A percentile compares a stretch with the other conserved stretches of the same genome.
Evolutionary conservation across 345 rosid species (phyloP).

Genomic region (Viola odorata): DNA sequence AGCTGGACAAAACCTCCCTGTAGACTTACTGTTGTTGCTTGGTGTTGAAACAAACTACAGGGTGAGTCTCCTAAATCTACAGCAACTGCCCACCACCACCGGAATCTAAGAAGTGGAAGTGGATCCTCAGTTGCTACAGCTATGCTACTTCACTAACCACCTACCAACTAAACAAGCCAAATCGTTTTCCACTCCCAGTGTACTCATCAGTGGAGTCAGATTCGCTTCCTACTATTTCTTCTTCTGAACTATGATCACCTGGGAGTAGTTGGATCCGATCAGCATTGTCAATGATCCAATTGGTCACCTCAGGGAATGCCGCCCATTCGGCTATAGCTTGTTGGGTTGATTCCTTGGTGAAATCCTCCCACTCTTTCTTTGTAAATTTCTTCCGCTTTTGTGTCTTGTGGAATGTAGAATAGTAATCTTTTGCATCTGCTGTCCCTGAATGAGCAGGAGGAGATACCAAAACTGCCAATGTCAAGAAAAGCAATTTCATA

Average conservation of each 20-base stretch:
- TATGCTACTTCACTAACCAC: neutral
- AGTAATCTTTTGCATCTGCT: constrained; percentile 34
- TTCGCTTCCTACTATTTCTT: constrained; percentile 52
- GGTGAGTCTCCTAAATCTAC: constrained; percentile 3
- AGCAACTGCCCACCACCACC: neutral
- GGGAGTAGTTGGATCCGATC: constrained; percentile 60
- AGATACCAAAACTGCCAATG: constrained; percentile 32
- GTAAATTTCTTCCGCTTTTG: constrained; percentile 50
- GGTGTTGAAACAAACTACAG: neutral
- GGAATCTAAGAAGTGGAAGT: neutral
- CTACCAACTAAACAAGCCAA: constrained; percentile 39
- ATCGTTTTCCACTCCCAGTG: constrained; percentile 21
- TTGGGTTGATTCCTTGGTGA: constrained; percentile 48
- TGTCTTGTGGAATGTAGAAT: constrained; percentile 67
- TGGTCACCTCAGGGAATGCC: constrained; percentile 65
- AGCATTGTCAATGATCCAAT: constrained; percentile 70
- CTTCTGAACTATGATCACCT: constrained; percentile 42
- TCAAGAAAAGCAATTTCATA: neutral
- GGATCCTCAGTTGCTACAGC: neutral
- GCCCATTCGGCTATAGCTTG: constrained; percentile 28
- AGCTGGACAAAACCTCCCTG: neutral
- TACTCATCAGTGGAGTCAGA: constrained; percentile 53
- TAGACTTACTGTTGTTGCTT: neutral
- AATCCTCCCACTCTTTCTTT: constrained; percentile 69
- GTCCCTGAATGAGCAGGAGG: constrained; percentile 16